Evolutionary conservation across 805 yeast genomes (phyloP).

Genomic region (Candida hungchunana): DNA sequence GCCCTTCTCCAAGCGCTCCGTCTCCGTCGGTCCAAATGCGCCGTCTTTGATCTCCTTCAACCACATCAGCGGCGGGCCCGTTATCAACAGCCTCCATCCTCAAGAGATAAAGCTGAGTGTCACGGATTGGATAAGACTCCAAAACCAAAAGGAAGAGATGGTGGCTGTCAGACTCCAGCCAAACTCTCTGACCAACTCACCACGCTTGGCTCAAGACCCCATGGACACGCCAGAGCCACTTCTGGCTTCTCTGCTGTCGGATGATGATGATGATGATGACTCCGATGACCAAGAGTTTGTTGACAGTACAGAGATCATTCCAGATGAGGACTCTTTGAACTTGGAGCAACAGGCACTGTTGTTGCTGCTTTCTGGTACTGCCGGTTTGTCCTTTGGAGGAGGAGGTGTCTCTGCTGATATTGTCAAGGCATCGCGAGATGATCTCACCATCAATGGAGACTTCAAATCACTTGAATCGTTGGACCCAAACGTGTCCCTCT

Average conservation of each 20-base stretch:
- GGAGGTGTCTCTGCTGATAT: conserved; percentile 4
- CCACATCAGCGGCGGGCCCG: conserved; percentile 4
- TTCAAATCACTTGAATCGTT: too few species aligned
- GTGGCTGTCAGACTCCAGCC: not conserved
- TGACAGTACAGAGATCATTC: conserved; percentile 3
- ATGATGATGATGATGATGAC: conserved; percentile 3
- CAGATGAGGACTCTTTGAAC: conserved; percentile 4
- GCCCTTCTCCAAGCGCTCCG: not conserved
- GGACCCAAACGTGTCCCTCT: too few species aligned
- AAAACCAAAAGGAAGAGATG: conserved; percentile 1
- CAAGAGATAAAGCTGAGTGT: conserved; percentile 3
- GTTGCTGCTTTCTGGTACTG: conserved; percentile 3
- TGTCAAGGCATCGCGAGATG: conserved; percentile 3
- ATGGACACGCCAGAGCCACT: not conserved
- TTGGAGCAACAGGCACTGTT: not conserved
- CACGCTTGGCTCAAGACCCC: not conserved
- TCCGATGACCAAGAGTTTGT: conserved; percentile 1
- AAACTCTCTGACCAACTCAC: not conserved
- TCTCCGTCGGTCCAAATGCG: too few species aligned
- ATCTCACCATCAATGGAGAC: not conserved
- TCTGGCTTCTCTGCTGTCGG: too few species aligned
- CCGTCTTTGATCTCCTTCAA: conserved; percentile 4
- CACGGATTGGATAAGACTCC: conserved; percentile 5
- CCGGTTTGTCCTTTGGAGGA: not conserved
- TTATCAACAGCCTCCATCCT: conserved; percentile 7